Conservation (phyloP, 129 eudicot species). For the Daucus carota region DNA sequence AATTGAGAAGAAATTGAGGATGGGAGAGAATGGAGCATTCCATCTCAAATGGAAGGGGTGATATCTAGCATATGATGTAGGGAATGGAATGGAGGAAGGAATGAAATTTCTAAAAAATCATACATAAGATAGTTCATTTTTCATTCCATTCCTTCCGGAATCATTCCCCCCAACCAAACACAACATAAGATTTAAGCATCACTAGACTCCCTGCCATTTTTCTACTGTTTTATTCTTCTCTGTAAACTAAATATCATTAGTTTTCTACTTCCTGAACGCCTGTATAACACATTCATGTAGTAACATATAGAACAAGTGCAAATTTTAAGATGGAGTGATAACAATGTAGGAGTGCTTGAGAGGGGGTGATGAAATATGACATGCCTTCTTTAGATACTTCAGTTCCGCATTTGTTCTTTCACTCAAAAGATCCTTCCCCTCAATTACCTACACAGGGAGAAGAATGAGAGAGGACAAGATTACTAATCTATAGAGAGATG, state of each 20-base stretch:
- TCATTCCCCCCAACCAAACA: too few relatives aligned
- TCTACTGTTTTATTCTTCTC: not conserved
- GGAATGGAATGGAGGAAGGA: too few relatives aligned
- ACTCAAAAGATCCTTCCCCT: slow-evolving; percentile 84
- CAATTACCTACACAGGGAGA: slow-evolving; percentile 47
- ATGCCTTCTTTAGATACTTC: slow-evolving; percentile 78
- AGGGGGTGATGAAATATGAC: slow-evolving; percentile 1
- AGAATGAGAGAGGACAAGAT: not conserved
- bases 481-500: not conserved
- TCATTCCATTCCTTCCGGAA: too few relatives aligned
- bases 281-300: not conserved
- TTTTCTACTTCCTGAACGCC: not conserved
- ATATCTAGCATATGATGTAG: too few relatives aligned
- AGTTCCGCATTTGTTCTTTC: slow-evolving; percentile 89
- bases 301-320: not conserved
- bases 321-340: not conserved
- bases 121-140: too few relatives aligned
- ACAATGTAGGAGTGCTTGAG: not conserved
- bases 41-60: too few relatives aligned
- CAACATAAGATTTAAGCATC: too few relatives aligned
- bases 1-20: too few relatives aligned
- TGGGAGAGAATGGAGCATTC: too few relatives aligned
- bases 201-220: not conserved
- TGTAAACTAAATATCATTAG: not conserved
- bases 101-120: too few relatives aligned